Conservation (phyloP, 441 rosid species). For the Adansonia madagascariensis region DNA sequence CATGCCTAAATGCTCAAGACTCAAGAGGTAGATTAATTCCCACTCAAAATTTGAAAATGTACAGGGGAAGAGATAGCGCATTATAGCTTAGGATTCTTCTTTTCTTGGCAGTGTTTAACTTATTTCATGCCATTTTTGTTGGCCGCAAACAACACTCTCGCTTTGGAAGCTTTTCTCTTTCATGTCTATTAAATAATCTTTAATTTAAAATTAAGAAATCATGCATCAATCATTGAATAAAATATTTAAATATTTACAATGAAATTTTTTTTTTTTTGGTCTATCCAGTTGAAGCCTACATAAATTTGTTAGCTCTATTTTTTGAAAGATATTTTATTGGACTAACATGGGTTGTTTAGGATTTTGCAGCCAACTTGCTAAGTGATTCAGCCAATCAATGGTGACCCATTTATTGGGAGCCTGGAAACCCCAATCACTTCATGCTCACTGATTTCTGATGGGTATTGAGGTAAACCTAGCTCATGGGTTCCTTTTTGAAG, state of each 20-base stretch:
- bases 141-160: not conserved
- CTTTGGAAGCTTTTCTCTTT: not conserved
- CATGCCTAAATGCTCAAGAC: no score
- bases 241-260: no score
- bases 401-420: constrained; percentile 83
- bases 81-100: not conserved
- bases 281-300: no score
- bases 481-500: constrained; percentile 79
- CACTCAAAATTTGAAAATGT: no score
- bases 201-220: no score
- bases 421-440: constrained; percentile 92
- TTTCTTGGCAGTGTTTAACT: not conserved
- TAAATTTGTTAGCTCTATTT: no score
- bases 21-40: no score
- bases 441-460: constrained; percentile 70
- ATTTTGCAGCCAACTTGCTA: constrained; percentile 73
- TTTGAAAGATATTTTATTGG: no score
- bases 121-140: not conserved
- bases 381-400: constrained; percentile 87
- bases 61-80: no score
- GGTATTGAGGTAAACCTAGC: constrained; percentile 89
- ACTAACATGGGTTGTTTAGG: not conserved
- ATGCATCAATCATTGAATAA: no score
- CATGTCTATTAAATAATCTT: no score
- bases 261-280: no score